Evolutionary conservation across 192 early-diverging fungal genomes (phyloP).

Genomic region (Coemansia sp.): DNA sequence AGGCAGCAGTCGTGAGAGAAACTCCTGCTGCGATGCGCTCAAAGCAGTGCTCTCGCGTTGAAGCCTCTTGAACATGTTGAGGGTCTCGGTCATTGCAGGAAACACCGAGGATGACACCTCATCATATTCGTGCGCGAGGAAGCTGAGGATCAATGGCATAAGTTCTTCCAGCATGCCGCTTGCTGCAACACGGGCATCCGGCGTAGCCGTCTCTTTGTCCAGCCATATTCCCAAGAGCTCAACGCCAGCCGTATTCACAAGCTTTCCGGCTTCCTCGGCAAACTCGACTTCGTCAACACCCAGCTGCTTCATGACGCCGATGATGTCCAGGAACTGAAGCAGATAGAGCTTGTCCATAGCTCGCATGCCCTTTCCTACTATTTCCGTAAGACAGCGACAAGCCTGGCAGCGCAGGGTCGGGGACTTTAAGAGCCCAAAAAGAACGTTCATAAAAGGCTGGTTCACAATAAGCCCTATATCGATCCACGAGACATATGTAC

Average conservation of each 20-base stretch:
- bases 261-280: conserved; percentile 42
- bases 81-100: conserved; percentile 69
- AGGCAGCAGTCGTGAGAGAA: conserved; percentile 39
- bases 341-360: conserved; percentile 85
- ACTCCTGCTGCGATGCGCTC: conserved; percentile 26
- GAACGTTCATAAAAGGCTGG: conserved; percentile 68
- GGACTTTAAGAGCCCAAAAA: conserved; percentile 71
- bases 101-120: conserved; percentile 78
- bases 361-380: conserved; percentile 91
- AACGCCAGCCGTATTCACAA: conserved; percentile 42
- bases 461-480: conserved; percentile 90
- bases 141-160: conserved; percentile 75
- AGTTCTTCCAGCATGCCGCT: conserved; percentile 70
- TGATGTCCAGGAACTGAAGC: conserved; percentile 65
- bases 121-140: conserved; percentile 79
- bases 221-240: conserved; percentile 45
- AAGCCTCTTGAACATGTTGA: conserved; percentile 62
- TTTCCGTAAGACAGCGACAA: conserved; percentile 79
- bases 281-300: conserved; percentile 41
- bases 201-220: conserved; percentile 35
- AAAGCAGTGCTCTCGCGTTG: conserved; percentile 42
- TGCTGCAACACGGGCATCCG: conserved; percentile 51
- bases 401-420: conserved; percentile 68
- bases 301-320: conserved; percentile 41
- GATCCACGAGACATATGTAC: conserved; percentile 93